Evolutionary conservation across 2,329 filamentous ascomycete genomes (phyloP).

Genomic region (Apiospora aurea): DNA sequence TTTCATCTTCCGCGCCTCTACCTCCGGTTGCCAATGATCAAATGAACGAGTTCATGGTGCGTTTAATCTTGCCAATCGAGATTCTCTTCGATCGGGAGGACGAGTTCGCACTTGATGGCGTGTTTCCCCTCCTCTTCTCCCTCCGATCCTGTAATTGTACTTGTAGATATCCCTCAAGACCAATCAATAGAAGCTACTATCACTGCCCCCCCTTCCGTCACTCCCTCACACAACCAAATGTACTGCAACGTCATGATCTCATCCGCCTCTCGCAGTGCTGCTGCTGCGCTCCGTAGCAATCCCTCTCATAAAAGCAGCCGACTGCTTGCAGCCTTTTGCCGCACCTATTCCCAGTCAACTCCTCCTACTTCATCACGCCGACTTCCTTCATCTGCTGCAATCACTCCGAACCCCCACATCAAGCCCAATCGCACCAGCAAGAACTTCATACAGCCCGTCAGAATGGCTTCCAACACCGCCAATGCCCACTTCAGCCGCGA

Average conservation of each 20-base stretch:
- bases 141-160: not conserved
- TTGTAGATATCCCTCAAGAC: too few relatives aligned
- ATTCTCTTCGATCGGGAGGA: not conserved
- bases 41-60: not conserved
- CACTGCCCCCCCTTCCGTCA: not conserved
- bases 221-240: not conserved
- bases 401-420: not conserved
- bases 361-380: not conserved
- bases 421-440: too few relatives aligned
- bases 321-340: not conserved
- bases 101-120: not conserved
- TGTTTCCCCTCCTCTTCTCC: not conserved
- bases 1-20: not conserved
- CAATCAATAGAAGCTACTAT: not conserved
- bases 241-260: constrained; percentile 19
- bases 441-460: constrained; percentile 27
- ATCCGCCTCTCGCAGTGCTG: not conserved
- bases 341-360: too few relatives aligned
- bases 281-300: not conserved
- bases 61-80: not conserved
- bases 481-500: constrained; percentile 44
- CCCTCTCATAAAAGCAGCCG: not conserved
- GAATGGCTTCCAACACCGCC: constrained; percentile 38
- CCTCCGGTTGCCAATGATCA: not conserved
- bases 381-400: not conserved